Base-by-base conservation (phyloP, 805 yeast genomes). In the Ogataea paradorogensis region DNA sequence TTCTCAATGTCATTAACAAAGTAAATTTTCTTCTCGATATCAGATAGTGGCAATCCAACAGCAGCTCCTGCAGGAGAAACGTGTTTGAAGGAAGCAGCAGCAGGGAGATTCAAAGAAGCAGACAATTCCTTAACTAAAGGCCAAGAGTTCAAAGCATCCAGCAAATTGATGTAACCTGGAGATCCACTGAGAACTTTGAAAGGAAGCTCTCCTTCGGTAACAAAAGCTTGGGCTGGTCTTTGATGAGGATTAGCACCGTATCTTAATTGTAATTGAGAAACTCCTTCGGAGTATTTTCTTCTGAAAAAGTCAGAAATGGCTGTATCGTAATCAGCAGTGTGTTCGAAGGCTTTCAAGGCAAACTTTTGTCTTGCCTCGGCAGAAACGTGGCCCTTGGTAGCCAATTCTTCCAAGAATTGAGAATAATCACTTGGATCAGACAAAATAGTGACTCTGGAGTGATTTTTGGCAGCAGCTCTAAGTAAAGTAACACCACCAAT, bases 171-270 rank as follows among this genome's bases (percentile, higher is more conserved):
- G 74, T 93, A 93, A 55, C 99, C 98, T 51, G 99, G 99, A 42
- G 96, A 83, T 45, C 99, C 99, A 53, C 81, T 71, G 55, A 93
- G 73, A 20, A 91, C 98, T 70, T 84, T 84, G 75, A 93, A 91
- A 35, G 99, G 99, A 52, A 93, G 76, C 51, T 83, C 84, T 56
- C 95, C 96, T 52, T 81, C 78, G 43, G 82, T 65, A 42, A 93
- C 95, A 61, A 68, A 93, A 38, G 98, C 96, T 74, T 93, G 99
- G 22, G 99, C 97, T 35, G 99, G 99, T 69, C 88, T 93, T 74
- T 93, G 99, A 68, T 93, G 98, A 45, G 99, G 99, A 74, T 93
- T 93, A 44, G 96, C 96, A 65, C 99, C 99, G 67, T 93, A 93
- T 73, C 99, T 83, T 58, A 93, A 77, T 21, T 97, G 91, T 66